A percentile compares a stretch with the other conserved stretches of the same genome.
Conservation (phyloP, 208 protist genomes). For the Phytomonas serpens region DNA sequence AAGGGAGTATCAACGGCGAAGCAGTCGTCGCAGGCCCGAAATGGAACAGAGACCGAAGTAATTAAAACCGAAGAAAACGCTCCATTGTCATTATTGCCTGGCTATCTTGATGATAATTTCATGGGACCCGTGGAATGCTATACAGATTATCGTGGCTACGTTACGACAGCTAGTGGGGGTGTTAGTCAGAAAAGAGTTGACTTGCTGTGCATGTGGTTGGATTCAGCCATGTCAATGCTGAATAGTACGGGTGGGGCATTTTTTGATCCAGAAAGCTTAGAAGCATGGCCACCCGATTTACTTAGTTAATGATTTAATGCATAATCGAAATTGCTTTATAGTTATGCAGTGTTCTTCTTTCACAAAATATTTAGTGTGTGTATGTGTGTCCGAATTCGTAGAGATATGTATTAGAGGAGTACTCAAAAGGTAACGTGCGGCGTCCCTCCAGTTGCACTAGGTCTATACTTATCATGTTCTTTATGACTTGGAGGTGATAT, state of each 20-base stretch:
- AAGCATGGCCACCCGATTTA: constrained; percentile 38
- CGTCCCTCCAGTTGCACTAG: too few relatives aligned
- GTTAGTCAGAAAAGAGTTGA: constrained; percentile 44
- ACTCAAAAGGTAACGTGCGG: too few relatives aligned
- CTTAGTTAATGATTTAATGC: neutral
- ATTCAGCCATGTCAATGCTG: constrained; percentile 33
- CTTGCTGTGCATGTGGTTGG: constrained; percentile 53
- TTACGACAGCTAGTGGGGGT: constrained; percentile 33
- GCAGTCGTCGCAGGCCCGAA: neutral
- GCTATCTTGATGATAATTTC: constrained; percentile 23
- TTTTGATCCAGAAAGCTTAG: constrained; percentile 43
- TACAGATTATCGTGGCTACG: constrained; percentile 53
- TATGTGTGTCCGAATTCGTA: too few relatives aligned
- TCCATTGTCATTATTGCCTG: constrained; percentile 17
- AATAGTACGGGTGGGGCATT: constrained; percentile 36
- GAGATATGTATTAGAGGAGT: too few relatives aligned
- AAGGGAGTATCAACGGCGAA: too few relatives aligned
- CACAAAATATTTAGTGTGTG: too few relatives aligned
- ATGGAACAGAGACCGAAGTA: neutral
- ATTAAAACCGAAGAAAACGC: neutral
- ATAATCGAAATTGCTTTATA: too few relatives aligned
- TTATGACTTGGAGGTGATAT: too few relatives aligned
- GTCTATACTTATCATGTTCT: too few relatives aligned
- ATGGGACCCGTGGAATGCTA: constrained; percentile 28
- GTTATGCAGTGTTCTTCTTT: too few relatives aligned